Base-by-base conservation (phyloP, 2,329 filamentous ascomycete species). In the Talaromyces atroroseus region DNA sequence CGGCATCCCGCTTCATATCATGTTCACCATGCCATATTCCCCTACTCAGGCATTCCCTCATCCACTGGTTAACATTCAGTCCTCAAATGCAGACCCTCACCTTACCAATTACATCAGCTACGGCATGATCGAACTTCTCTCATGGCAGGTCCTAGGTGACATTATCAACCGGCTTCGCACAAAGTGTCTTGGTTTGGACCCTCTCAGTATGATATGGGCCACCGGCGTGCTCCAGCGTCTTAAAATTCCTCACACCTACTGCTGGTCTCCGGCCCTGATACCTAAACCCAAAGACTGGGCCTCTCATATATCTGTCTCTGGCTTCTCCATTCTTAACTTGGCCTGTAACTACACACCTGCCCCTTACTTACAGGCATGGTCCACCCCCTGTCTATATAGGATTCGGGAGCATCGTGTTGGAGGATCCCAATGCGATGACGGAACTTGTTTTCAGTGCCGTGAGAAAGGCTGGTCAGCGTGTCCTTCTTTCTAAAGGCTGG, bases 401-500 rank as follows among this genome's bases (percentile, higher is more conserved):
- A 0, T 92, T 92, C 63, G 89, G 89, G 0, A 90, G 87, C 0
- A 92, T 92, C 52, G 88, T 92, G 1, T 84, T 92, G 0, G 86
- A 91, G 54, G 84, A 92, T 59, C 87, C 88, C 0, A 81, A 87
- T 58, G 82, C 76, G 0, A 81, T 92, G 71, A 91, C 88, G 0
- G 74, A 79, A n/a, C 79, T 85, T 57, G 86, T 92, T 5, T 88
- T 92, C 56, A 83, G 88, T 12, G 88, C 88, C 1, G 77, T 91
- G 3, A 75, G 78, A 51, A 77, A 79, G 11, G 79, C 85, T 0
- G 87, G 88, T 1, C 80, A 89, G 20, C 80, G 90, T 57, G 90
- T 89, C 1, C 74, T 95, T 1, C 86, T 95, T 1, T 92, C 89
- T 0, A 91, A 92, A 66, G 90, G 90, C 14, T 95, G 90, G 90